Base-by-base conservation (phyloP, 2,329 filamentous ascomycete genomes). In the Xylariaceae sp. region DNA sequence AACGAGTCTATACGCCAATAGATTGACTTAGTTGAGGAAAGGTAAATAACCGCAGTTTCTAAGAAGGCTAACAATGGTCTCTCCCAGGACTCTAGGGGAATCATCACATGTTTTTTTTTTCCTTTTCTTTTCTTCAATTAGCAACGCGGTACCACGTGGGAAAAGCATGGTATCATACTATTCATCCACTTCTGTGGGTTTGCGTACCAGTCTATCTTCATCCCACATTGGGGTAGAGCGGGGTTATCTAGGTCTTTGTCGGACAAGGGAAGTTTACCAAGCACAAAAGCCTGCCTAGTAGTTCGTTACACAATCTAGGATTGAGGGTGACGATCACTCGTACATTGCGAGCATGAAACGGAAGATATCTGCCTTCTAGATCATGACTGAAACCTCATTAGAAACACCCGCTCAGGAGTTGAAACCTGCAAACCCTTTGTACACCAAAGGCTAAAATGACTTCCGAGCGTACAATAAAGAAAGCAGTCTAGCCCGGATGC, bases 91-190 rank as follows among this genome's bases (percentile, higher is more conserved):
- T 11, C 21, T 19, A 5, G 36, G 6, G 17, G 31, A 16, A 12
- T 36, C 12, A 36, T 48, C 54, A 53, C 37, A 48, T 53, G 54
- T n/a, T n/a, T n/a, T n/a, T n/a, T n/a, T n/a, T n/a, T n/a, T n/a
- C n/a, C n/a, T n/a, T n/a, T n/a, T n/a, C n/a, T n/a, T n/a, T n/a
- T n/a, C n/a, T n/a, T n/a, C n/a, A n/a, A n/a, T n/a, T n/a, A n/a
- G n/a, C n/a, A n/a, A n/a, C n/a, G n/a, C n/a, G n/a, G n/a, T n/a
- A n/a, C n/a, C n/a, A n/a, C n/a, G n/a, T n/a, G n/a, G n/a, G n/a
- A n/a, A n/a, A n/a, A n/a, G n/a, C n/a, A n/a, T n/a, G n/a, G n/a
- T n/a, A n/a, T n/a, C n/a, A n/a, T n/a, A n/a, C n/a, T n/a, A n/a
- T n/a, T n/a, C n/a, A n/a, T n/a, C n/a, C n/a, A n/a, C n/a, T n/a